Conservation (phyloP, 768 basidiomycete species). For the Xerocomus brunneocitrinus region DNA sequence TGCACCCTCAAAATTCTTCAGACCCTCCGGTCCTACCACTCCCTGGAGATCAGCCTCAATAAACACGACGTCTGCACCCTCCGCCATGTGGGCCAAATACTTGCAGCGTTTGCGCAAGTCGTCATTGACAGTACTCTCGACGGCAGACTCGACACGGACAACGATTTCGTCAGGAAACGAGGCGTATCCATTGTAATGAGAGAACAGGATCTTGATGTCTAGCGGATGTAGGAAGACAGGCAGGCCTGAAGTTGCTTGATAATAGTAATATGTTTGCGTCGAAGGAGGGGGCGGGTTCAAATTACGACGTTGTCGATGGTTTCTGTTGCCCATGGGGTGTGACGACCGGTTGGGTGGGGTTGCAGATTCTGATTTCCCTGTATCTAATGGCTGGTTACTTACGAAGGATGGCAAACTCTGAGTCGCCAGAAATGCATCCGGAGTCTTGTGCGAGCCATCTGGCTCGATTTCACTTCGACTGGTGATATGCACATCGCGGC, state of each 20-base stretch:
- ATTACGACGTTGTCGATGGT: conserved; percentile 64
- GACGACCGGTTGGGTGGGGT: conserved; percentile 4
- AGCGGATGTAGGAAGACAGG: conserved; percentile 93
- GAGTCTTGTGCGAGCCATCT: conserved; percentile 37
- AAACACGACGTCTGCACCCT: conserved; percentile 90
- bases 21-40: conserved; percentile 70
- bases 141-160: conserved; percentile 71
- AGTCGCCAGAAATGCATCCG: conserved; percentile 54
- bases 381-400: conserved; percentile 6
- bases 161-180: conserved; percentile 81
- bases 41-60: conserved; percentile 79
- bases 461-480: conserved; percentile 18
- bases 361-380: conserved; percentile 4
- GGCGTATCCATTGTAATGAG: conserved; percentile 76
- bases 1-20: conserved; percentile 81
- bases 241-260: conserved; percentile 88
- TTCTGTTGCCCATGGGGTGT: conserved; percentile 31
- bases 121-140: conserved; percentile 82
- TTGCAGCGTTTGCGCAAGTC: conserved; percentile 93
- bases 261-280: conserved; percentile 90
- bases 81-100: conserved; percentile 89
- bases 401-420: conserved; percentile 26
- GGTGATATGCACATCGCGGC: conserved; percentile 26
- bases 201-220: conserved; percentile 88
- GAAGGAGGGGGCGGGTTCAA: conserved; percentile 84